These are phyloP conservation scores for Auricularia heimuer DNA, from an alignment of 768 basidiomycete genomes.

Conservation along the genomic window DNA sequence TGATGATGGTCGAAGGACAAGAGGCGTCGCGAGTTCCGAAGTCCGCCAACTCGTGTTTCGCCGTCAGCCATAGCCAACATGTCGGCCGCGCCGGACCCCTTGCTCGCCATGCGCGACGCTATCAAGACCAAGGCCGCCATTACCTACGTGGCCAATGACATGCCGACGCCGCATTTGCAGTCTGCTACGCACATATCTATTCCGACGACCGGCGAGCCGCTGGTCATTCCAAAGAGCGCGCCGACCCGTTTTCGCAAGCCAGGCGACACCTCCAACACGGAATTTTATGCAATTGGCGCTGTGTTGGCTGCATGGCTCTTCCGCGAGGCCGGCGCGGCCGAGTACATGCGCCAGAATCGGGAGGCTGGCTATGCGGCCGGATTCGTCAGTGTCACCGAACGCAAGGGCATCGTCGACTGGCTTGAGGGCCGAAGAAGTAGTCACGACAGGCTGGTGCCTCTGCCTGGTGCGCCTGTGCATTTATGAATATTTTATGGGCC, in stretches of 20 bases:
- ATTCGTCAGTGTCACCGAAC: slow-evolving; percentile 79
- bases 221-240: slow-evolving; percentile 57
- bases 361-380: slow-evolving; percentile 57
- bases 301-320: slow-evolving; percentile 79
- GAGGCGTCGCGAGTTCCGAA: too few species aligned
- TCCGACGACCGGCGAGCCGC: slow-evolving; percentile 25
- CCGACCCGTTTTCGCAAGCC: slow-evolving; percentile 73
- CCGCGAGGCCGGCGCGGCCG: slow-evolving; percentile 61
- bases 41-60: too few species aligned
- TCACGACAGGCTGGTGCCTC: slow-evolving; percentile 42
- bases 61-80: too few species aligned
- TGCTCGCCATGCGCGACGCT: slow-evolving; percentile 51
- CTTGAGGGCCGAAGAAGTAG: slow-evolving; percentile 48
- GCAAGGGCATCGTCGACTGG: slow-evolving; percentile 81
- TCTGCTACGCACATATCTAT: slow-evolving; percentile 60
- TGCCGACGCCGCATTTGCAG: slow-evolving; percentile 38
- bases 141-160: slow-evolving; percentile 34
- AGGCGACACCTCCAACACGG: slow-evolving; percentile 27
- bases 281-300: slow-evolving; percentile 72
- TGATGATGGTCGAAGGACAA: too few species aligned
- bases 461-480: slow-evolving; percentile 28
- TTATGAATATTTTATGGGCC: slow-evolving; percentile 4
- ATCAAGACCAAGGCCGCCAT: slow-evolving; percentile 45
- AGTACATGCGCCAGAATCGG: slow-evolving; percentile 82
- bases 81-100: slow-evolving; percentile 29